Conservation (phyloP, 2,329 filamentous ascomycete species). For the Pseudogymnoascus sp. region DNA sequence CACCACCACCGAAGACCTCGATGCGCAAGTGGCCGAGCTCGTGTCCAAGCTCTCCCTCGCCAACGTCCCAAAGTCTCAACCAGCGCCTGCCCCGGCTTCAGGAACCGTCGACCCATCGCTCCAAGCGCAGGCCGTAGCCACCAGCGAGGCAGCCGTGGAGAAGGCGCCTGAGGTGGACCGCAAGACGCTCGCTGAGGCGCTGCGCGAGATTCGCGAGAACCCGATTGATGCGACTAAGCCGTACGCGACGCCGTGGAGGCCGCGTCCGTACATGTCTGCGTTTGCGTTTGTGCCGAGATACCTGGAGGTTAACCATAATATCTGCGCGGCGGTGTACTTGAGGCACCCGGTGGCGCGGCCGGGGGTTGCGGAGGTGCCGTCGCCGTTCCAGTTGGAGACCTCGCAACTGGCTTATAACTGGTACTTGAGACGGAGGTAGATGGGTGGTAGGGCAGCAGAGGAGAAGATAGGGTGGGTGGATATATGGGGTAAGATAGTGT, state of each 20-base stretch:
- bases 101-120: slow-evolving; percentile 19
- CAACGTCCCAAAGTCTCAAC: slow-evolving; percentile 18
- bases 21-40: slow-evolving; percentile 46
- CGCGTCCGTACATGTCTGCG: slow-evolving; percentile 75
- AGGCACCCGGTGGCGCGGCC: slow-evolving; percentile 85
- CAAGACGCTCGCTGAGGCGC: slow-evolving; percentile 11
- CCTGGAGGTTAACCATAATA: slow-evolving; percentile 94
- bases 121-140: slow-evolving; percentile 12
- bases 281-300: slow-evolving; percentile 95
- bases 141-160: background rate
- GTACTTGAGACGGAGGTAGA: slow-evolving; percentile 55
- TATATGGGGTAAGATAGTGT: slow-evolving; percentile 1
- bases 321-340: slow-evolving; percentile 91
- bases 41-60: slow-evolving; percentile 38
- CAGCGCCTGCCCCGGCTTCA: slow-evolving; percentile 12
- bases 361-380: slow-evolving; percentile 73
- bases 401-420: slow-evolving; percentile 83
- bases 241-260: slow-evolving; percentile 85
- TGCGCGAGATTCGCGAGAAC: slow-evolving; percentile 52
- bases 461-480: background rate
- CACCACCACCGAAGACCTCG: slow-evolving; percentile 38
- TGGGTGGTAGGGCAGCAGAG: background rate
- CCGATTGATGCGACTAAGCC: slow-evolving; percentile 69
- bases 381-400: slow-evolving; percentile 64
- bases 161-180: slow-evolving; percentile 20